phyloP scores from a whole-genome alignment of 2,329 filamentous ascomycete genomes.

The Cladosporium sp. region DNA sequence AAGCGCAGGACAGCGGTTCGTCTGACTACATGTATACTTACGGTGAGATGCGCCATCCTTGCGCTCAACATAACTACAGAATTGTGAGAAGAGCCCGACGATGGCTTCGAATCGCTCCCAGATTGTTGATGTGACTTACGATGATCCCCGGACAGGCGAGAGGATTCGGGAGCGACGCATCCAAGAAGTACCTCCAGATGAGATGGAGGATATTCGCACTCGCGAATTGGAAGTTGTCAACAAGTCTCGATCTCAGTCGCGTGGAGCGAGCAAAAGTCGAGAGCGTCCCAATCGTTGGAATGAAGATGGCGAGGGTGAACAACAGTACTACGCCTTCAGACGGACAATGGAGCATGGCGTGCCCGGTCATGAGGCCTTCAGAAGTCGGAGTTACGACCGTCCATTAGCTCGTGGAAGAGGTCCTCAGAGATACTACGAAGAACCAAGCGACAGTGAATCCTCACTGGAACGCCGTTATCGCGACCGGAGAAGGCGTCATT shows the following conservation, averaged over 20 bases:
- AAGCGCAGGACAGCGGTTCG: no score
- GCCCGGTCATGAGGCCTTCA: no score
- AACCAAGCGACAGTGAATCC: background rate
- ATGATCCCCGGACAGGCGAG: slow-evolving; percentile 10
- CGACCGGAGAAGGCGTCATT: background rate
- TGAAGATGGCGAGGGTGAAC: background rate
- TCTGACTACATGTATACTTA: no score
- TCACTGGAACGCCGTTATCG: background rate
- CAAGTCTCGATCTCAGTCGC: background rate
- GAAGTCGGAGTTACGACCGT: slow-evolving; percentile 1
- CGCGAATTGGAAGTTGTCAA: slow-evolving; percentile 13
- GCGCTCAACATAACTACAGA: no score
- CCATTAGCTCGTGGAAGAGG: background rate
- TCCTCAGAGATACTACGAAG: background rate
- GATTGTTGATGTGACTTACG: slow-evolving; percentile 13
- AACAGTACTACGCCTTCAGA: background rate
- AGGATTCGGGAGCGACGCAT: slow-evolving; percentile 9
- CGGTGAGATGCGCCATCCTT: no score
- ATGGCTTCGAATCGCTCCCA: background rate
- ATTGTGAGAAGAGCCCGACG: background rate
- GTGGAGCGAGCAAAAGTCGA: background rate
- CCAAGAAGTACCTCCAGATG: slow-evolving; percentile 15
- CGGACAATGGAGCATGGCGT: background rate
- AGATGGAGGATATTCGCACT: slow-evolving; percentile 11
- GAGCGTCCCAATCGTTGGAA: background rate